A percentile compares a stretch with the other conserved stretches of the same genome.
Evolutionary conservation across 228 moss, liverwort and hornwort species (phyloP).

Genomic region (Sphagnum fallax): DNA sequence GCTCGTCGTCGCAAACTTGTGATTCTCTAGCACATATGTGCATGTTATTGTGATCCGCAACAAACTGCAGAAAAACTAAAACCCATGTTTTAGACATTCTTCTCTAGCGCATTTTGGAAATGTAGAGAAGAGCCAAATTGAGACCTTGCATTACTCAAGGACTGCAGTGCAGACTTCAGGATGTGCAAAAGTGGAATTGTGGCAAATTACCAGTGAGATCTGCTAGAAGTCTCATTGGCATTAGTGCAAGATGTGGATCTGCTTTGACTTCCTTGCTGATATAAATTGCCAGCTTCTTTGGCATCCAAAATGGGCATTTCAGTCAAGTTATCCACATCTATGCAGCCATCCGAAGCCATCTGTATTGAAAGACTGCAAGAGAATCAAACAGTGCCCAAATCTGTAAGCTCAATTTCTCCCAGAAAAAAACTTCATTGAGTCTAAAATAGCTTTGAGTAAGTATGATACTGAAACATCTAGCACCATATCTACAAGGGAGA

Average conservation of each 20-base stretch:
- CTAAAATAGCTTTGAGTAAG: too few relatives aligned
- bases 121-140: too few relatives aligned
- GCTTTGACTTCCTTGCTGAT: constrained; percentile 34
- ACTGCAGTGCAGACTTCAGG: too few relatives aligned
- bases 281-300: constrained; percentile 38
- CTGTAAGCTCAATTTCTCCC: too few relatives aligned
- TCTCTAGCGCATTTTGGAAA: too few relatives aligned
- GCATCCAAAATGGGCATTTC: constrained; percentile 44
- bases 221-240: constrained; percentile 52
- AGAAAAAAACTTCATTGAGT: too few relatives aligned
- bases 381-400: too few relatives aligned
- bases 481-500: too few relatives aligned
- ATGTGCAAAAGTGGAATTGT: too few relatives aligned
- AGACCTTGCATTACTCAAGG: too few relatives aligned
- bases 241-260: constrained; percentile 58
- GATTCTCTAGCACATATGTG: constrained; percentile 29
- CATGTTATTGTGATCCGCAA: constrained; percentile 48
- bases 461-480: too few relatives aligned
- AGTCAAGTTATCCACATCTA: constrained; percentile 54
- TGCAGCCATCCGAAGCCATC: constrained; percentile 54
- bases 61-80: constrained; percentile 21
- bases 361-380: constrained; percentile 44
- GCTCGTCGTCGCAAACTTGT: constrained; percentile 23
- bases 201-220: constrained; percentile 47
- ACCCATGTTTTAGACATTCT: too few relatives aligned